These are phyloP conservation scores for Serendipita vermifera DNA, from an alignment of 768 basidiomycete species.

Conservation along the genomic window DNA sequence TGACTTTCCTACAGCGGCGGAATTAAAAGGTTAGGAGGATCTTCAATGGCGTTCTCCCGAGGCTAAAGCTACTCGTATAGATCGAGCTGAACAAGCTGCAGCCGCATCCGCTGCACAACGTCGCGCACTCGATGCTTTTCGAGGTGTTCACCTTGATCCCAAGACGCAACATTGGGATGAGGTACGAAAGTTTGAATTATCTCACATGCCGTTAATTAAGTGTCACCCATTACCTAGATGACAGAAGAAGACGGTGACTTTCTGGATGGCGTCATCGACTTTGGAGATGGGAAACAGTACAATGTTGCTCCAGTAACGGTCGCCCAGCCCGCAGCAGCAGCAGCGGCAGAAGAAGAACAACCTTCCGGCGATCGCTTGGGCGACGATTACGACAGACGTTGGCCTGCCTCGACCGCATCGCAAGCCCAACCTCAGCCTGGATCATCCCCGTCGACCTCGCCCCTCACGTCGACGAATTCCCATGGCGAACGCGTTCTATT, in stretches of 20 bases:
- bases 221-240: conserved; percentile 37
- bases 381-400: conserved; percentile 92
- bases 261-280: conserved; percentile 80
- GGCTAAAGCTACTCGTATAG: conserved; percentile 3
- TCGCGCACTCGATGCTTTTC: conserved; percentile 39
- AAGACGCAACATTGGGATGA: conserved; percentile 98
- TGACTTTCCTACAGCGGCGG: conserved; percentile 95
- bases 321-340: conserved; percentile 14
- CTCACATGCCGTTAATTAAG: conserved; percentile 4
- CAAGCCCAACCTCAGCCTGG: background rate
- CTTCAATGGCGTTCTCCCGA: conserved; percentile 10
- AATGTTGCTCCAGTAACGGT: conserved; percentile 34
- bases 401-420: conserved; percentile 62
- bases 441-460: conserved; percentile 2
- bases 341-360: conserved; percentile 19
- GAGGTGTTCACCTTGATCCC: conserved; percentile 85
- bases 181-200: conserved; percentile 35
- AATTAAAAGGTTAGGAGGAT: conserved; percentile 61
- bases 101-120: conserved; percentile 19
- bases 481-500: conserved; percentile 61
- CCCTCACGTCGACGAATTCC: conserved; percentile 27
- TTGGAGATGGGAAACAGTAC: conserved; percentile 89
- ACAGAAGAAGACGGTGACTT: conserved; percentile 90
- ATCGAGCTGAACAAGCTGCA: conserved; percentile 66
- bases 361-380: conserved; percentile 63